A percentile compares a stretch with the other conserved stretches of the same genome.
Conservation (phyloP, 345 rosid genomes). For the Turritis glabra region DNA sequence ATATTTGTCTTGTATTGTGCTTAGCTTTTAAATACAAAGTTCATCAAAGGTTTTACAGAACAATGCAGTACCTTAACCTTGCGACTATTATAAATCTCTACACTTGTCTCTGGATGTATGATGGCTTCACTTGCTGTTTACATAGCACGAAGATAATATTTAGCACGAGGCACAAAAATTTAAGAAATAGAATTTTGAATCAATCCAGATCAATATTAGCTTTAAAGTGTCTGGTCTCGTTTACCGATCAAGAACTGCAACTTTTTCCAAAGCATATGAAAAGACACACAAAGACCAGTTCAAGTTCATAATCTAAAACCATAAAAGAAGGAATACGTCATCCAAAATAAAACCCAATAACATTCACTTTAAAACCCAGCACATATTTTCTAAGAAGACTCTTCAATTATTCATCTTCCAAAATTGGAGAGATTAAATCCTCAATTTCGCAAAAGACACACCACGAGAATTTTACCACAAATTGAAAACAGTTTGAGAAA, state of each 20-base stretch:
- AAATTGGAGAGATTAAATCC: too few species aligned
- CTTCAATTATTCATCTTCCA: too few species aligned
- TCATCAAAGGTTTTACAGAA: not conserved
- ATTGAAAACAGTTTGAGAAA: too few species aligned
- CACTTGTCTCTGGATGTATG: slow-evolving; percentile 40
- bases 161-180: slow-evolving; percentile 16
- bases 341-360: too few species aligned
- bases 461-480: too few species aligned
- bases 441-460: too few species aligned
- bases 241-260: not conserved
- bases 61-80: slow-evolving; percentile 53
- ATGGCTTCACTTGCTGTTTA: slow-evolving; percentile 48
- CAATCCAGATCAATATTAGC: not conserved
- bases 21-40: too few species aligned
- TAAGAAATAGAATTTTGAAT: not conserved
- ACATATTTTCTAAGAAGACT: too few species aligned
- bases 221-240: too few species aligned
- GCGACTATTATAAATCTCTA: slow-evolving; percentile 64
- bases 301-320: slow-evolving; percentile 21
- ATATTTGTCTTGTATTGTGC: too few species aligned
- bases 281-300: not conserved
- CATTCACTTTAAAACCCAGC: slow-evolving; percentile 17
- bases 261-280: not conserved
- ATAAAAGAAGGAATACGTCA: too few species aligned
- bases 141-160: not conserved